Conservation (phyloP, 164 flowering plant genomes). For the Macadamia tetraphylla region DNA sequence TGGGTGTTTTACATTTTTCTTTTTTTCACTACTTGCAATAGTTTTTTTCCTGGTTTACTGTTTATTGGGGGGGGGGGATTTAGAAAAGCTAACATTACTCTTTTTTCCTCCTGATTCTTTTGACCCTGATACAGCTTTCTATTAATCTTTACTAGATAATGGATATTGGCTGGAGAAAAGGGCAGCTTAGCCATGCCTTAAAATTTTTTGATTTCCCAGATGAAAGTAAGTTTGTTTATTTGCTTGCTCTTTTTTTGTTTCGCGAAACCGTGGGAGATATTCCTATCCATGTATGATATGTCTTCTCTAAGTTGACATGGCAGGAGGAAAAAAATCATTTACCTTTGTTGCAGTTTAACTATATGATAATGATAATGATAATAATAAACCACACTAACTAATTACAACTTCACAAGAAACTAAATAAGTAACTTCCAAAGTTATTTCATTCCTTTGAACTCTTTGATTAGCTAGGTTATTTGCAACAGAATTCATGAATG, state of each 20-base stretch:
- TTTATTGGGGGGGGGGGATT: background rate
- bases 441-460: too few relatives aligned
- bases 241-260: background rate
- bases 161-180: slow-evolving; percentile 12
- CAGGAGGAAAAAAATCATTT: background rate
- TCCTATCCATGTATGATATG: background rate
- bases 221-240: slow-evolving; percentile 40
- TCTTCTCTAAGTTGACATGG: background rate
- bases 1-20: background rate
- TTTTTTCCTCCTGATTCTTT: background rate
- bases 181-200: slow-evolving; percentile 18
- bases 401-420: too few relatives aligned
- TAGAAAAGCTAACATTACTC: too few relatives aligned
- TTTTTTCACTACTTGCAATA: background rate
- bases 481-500: too few relatives aligned
- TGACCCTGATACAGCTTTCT: background rate
- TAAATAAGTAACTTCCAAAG: too few relatives aligned
- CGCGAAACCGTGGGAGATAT: background rate
- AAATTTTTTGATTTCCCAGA: slow-evolving; percentile 57
- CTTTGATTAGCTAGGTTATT: too few relatives aligned
- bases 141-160: slow-evolving; percentile 31
- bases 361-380: too few relatives aligned
- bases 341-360: too few relatives aligned
- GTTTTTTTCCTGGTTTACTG: background rate
- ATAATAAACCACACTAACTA: too few relatives aligned